These are phyloP conservation scores for Sarcodon aspratus DNA, from an alignment of 768 basidiomycete genomes.

Conservation along the genomic window DNA sequence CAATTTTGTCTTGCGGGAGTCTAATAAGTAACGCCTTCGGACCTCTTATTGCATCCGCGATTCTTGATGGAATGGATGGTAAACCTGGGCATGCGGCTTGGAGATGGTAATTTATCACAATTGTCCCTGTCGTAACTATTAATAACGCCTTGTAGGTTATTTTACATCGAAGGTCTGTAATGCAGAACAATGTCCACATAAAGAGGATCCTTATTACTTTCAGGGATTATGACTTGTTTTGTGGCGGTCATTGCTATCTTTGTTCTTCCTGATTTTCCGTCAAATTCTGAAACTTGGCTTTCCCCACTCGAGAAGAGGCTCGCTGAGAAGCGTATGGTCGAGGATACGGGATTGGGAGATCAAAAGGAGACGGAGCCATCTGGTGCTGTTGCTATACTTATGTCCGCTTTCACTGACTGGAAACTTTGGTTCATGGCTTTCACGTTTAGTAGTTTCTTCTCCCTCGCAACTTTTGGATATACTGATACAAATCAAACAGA, in stretches of 20 bases:
- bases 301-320: constrained; percentile 43
- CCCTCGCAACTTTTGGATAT: constrained; percentile 67
- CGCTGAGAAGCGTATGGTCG: constrained; percentile 48
- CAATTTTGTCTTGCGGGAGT: constrained; percentile 59
- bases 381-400: constrained; percentile 33
- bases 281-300: constrained; percentile 48
- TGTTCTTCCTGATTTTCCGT: constrained; percentile 67
- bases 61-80: constrained; percentile 63
- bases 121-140: not conserved
- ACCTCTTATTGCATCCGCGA: constrained; percentile 64
- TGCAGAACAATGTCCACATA: too few relatives aligned
- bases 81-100: constrained; percentile 58
- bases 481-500: constrained; percentile 69
- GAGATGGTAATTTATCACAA: constrained; percentile 33
- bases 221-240: constrained; percentile 33
- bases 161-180: constrained; percentile 47
- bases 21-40: constrained; percentile 79
- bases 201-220: too few relatives aligned
- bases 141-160: constrained; percentile 35
- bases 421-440: constrained; percentile 78
- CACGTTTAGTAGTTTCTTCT: constrained; percentile 43
- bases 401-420: constrained; percentile 60
- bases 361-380: constrained; percentile 29
- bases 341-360: constrained; percentile 48
- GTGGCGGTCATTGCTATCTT: constrained; percentile 43